phyloP scores from a whole-genome alignment of 257 asterid genomes.

The Plantago elongata region DNA sequence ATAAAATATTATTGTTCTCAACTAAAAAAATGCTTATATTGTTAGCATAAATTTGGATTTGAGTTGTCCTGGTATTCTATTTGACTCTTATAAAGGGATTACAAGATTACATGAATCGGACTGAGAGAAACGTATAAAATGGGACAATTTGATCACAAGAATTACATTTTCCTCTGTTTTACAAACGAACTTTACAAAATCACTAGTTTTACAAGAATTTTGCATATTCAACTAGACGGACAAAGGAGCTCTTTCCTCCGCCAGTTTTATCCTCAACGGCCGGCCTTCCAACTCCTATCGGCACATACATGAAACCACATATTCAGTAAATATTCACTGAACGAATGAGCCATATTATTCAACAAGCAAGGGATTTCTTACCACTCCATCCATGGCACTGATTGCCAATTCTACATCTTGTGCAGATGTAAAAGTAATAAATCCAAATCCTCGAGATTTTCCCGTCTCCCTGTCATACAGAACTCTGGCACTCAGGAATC shows the following conservation, averaged over 20 bases:
- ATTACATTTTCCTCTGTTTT: too few species aligned
- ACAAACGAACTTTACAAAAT: too few species aligned
- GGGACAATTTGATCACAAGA: too few species aligned
- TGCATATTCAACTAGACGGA: conserved; percentile 8
- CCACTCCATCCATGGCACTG: conserved; percentile 74
- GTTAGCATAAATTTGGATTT: too few species aligned
- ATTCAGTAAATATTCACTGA: too few species aligned
- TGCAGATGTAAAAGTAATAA: conserved; percentile 63
- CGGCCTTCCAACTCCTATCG: conserved; percentile 80
- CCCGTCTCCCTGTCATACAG: conserved; percentile 69
- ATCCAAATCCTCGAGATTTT: conserved; percentile 87
- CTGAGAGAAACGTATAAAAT: too few species aligned
- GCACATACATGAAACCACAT: conserved; percentile 5
- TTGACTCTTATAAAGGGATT: too few species aligned
- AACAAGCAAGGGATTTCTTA: conserved; percentile 28
- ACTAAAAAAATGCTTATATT: too few species aligned
- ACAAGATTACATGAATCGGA: too few species aligned
- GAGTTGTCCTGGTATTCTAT: too few species aligned
- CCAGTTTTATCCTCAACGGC: conserved; percentile 60
- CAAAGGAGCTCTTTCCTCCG: conserved; percentile 39
- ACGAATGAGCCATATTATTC: not conserved
- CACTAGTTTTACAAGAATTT: too few species aligned
- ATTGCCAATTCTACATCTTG: conserved; percentile 62
- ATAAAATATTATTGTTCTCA: too few species aligned
- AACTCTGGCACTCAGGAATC: conserved; percentile 74